These are phyloP conservation scores for Arctium minus DNA, from an alignment of 129 eudicot genomes.

Conservation along the genomic window DNA sequence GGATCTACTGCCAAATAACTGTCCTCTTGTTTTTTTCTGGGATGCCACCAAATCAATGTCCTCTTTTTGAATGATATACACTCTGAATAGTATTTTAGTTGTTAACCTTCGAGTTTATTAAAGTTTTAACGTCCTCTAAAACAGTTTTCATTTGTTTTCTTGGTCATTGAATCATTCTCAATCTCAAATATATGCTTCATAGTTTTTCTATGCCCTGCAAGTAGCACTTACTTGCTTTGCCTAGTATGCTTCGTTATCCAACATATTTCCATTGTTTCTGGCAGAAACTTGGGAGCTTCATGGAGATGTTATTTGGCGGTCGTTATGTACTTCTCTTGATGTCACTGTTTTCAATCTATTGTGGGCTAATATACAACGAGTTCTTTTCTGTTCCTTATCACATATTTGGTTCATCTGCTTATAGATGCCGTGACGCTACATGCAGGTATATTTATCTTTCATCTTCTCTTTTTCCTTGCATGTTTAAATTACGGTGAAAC, in stretches of 20 bases:
- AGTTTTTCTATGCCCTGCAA: background rate
- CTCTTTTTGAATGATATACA: background rate
- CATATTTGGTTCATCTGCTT: constrained; percentile 92
- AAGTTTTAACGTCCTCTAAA: background rate
- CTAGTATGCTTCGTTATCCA: background rate
- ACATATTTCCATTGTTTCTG: background rate
- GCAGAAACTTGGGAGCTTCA: constrained; percentile 98
- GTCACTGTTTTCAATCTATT: constrained; percentile 91
- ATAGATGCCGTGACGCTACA: constrained; percentile 71
- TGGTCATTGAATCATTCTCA: background rate
- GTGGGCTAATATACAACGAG: constrained; percentile 94
- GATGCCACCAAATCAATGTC: constrained; percentile 2
- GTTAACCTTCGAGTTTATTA: background rate
- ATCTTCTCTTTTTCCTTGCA: background rate
- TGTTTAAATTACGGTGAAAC: background rate
- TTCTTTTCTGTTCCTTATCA: constrained; percentile 97
- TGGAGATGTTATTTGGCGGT: constrained; percentile 99
- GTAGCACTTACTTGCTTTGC: background rate
- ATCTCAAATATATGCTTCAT: background rate
- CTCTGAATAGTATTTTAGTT: background rate
- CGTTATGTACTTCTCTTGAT: constrained; percentile 91
- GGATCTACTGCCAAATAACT: background rate
- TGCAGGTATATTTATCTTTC: constrained; percentile 66
- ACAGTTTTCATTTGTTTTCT: background rate
- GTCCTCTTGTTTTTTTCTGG: background rate